These are phyloP conservation scores for Microcyclospora pomicola DNA, from an alignment of 2,329 filamentous ascomycete species.

Conservation along the genomic window DNA sequence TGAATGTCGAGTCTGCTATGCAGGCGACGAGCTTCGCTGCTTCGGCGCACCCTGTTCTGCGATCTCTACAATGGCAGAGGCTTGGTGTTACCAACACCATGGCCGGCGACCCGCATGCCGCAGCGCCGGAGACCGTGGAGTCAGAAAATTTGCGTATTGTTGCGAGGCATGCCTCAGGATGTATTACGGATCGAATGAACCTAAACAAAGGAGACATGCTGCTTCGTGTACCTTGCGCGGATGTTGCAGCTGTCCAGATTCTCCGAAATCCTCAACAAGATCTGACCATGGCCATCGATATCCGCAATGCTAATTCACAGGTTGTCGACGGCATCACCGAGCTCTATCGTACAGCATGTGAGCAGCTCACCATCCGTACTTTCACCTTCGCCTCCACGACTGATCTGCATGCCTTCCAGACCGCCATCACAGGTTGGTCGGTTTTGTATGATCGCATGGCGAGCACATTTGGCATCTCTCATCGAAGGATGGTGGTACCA, in stretches of 20 bases:
- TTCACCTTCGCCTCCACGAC: conserved; percentile 35
- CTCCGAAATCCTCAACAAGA: conserved; percentile 63
- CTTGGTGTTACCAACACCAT: conserved; percentile 61
- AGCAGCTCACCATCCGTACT: conserved; percentile 53
- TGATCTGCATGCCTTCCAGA: conserved; percentile 65
- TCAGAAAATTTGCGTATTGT: conserved; percentile 65
- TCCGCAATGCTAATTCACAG: conserved; percentile 18
- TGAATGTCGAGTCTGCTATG: conserved; percentile 46
- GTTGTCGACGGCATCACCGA: conserved; percentile 48
- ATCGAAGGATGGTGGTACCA: conserved; percentile 63
- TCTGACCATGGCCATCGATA: conserved; percentile 57
- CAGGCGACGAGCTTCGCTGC: conserved; percentile 30
- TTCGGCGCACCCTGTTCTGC: conserved; percentile 27
- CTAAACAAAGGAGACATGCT: conserved; percentile 42
- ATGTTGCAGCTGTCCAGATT: conserved; percentile 46
- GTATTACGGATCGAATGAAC: conserved; percentile 72
- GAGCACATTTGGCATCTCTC: conserved; percentile 63
- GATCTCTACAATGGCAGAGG: conserved; percentile 47
- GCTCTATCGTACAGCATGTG: conserved; percentile 43
- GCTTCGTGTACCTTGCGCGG: conserved; percentile 27
- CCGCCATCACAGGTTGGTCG: conserved; percentile 63
- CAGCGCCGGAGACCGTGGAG: conserved; percentile 53
- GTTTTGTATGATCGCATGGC: conserved; percentile 47
- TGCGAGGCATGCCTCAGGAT: conserved; percentile 58
- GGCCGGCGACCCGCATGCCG: conserved; percentile 39